Evolutionary conservation across 768 basidiomycete genomes (phyloP), one percentile per base, ranked within the genome.

Genomic region (Solioccasus polychromus): DNA sequence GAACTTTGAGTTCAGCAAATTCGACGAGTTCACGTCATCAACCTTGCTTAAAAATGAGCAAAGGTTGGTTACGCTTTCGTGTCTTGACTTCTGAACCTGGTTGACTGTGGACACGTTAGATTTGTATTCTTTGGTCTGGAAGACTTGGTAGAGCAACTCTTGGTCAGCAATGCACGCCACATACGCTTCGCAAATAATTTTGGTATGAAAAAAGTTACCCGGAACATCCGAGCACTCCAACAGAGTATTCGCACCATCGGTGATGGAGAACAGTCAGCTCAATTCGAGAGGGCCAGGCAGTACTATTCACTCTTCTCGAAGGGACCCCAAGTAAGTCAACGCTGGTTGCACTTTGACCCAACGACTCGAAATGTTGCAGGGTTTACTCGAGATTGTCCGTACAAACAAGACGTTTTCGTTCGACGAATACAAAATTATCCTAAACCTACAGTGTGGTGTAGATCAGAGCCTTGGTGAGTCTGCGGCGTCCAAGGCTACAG

Each of bases 401-500:
- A 53, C 71, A 38, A 73, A 75, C 51, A 80, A 78, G 50, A 66
- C 66, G 30, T 97, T 91, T 70, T 79, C 76, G 4, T 95, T 96
- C 54, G 93, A 95, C 53, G 90, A 97, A 60, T 97, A 95, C 67
- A 88, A 92, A 63, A 78, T 80, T 8, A 92, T 98, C 75, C 75
- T 97, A 38, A 86, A 83, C 55, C 75, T 97, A 29, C 91, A 92
- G 56, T 95, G 92, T 60, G 89, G 88, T 14, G 80, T 92, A 28
- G 82, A 90, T 58, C 81, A 76, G 47, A 69, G 64, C n/a, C 67
- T 71, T 11, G 75, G 73, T 17, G 78, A 80, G 28, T 69, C 70
- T 18, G 77, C 70, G 17, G 71, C 64, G 17, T 65, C 74, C 28
- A 78, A 75, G 51, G 79, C 83, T 8, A 59, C 64, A 2, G 83